A percentile compares a stretch with the other conserved stretches of the same genome.
phyloP scores from a whole-genome alignment of 768 basidiomycete genomes.

The Lactifluus volemus region DNA sequence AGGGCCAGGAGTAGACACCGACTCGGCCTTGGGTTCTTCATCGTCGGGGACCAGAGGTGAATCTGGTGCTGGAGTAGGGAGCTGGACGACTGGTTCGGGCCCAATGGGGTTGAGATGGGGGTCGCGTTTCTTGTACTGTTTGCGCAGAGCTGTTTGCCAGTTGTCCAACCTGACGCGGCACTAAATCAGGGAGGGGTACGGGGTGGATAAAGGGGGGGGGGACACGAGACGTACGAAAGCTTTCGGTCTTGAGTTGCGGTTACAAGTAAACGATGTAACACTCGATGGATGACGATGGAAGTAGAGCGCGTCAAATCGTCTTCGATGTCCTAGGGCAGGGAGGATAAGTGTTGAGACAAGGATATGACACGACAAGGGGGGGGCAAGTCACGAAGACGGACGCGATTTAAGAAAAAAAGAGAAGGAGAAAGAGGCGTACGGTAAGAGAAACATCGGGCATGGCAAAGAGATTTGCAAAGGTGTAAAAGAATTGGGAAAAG shows the following conservation, averaged over 20 bases:
- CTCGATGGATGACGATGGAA: conserved; percentile 51
- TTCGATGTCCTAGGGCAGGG: conserved; percentile 57
- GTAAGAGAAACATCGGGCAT: conserved; percentile 60
- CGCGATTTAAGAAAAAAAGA: neutral
- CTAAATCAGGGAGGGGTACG: neutral
- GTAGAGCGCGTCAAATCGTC: conserved; percentile 60
- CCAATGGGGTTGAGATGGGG: conserved; percentile 69
- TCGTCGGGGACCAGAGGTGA: conserved; percentile 17
- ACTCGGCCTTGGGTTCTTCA: conserved; percentile 18
- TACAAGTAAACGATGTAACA: conserved; percentile 68
- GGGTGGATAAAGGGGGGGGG: conserved; percentile 13
- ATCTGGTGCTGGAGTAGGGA: conserved; percentile 20
- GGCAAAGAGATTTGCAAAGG: conserved; percentile 66
- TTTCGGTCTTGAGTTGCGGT: conserved; percentile 75
- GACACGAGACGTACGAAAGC: conserved; percentile 46
- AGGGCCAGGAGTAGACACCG: conserved; percentile 2
- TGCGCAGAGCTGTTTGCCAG: conserved; percentile 72
- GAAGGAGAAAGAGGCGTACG: conserved; percentile 32
- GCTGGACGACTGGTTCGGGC: conserved; percentile 36
- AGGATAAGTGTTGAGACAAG: conserved; percentile 1
- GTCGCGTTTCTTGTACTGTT: conserved; percentile 67
- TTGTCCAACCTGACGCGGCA: conserved; percentile 46
- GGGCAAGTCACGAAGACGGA: neutral
- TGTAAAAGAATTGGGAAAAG: conserved; percentile 84
- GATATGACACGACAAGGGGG: conserved; percentile 6